phyloP scores from a whole-genome alignment of 2,329 filamentous ascomycete genomes.

The Zalaria obscura region DNA sequence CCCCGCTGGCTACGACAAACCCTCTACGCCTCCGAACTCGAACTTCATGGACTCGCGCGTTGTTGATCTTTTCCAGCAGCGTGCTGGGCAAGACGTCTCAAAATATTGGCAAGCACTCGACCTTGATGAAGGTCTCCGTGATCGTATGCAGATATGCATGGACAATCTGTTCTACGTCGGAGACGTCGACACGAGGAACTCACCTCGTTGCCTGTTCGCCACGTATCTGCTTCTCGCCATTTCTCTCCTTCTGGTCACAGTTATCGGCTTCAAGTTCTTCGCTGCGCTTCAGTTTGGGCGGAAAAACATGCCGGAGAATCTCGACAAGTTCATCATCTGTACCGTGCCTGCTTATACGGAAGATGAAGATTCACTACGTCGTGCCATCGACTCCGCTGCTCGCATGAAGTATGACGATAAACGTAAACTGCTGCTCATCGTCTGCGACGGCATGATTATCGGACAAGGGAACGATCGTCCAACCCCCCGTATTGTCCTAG shows the following conservation, averaged over 20 bases:
- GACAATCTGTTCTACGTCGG: conserved; percentile 93
- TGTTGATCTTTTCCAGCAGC: conserved; percentile 60
- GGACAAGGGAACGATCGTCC: conserved; percentile 94
- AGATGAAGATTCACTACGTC: conserved; percentile 91
- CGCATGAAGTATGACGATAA: conserved; percentile 97
- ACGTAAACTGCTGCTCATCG: conserved; percentile 79
- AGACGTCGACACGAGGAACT: conserved; percentile 81
- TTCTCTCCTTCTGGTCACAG: conserved; percentile 60
- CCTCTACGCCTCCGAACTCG: conserved; percentile 32
- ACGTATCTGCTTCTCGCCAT: conserved; percentile 81
- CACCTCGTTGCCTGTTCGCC: conserved; percentile 69
- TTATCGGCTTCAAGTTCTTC: conserved; percentile 93
- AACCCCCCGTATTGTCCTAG: conserved; percentile 87
- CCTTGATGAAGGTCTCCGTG: conserved; percentile 42
- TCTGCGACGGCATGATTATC: conserved; percentile 99
- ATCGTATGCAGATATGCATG: conserved; percentile 66
- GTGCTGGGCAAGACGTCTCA: conserved; percentile 65
- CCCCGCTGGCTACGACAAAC: conserved; percentile 38
- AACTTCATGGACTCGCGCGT: conserved; percentile 74
- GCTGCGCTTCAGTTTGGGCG: conserved; percentile 86
- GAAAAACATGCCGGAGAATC: conserved; percentile 85
- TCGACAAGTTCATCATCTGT: conserved; percentile 97
- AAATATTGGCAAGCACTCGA: conserved; percentile 65
- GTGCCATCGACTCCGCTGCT: conserved; percentile 91
- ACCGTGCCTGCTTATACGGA: conserved; percentile 97